Conservation (phyloP, 78 protist genomes). For the Dictyostelium purpureum region DNA sequence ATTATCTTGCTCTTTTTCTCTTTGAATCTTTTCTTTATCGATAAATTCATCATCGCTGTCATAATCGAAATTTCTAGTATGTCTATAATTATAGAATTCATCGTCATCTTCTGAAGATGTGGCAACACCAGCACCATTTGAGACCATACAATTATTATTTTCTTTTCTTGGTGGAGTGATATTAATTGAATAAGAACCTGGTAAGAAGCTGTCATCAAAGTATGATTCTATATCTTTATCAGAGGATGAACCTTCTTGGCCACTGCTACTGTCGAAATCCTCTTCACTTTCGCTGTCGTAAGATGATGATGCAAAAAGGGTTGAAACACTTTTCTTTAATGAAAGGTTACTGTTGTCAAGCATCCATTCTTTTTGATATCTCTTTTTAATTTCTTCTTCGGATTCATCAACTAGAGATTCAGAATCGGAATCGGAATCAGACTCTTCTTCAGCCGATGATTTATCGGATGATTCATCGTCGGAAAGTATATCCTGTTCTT, state of each 20-base stretch:
- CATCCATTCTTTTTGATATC: background rate
- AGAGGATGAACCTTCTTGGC: constrained; percentile 6
- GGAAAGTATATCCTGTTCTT: background rate
- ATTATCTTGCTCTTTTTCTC: background rate
- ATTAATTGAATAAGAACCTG: constrained; percentile 2
- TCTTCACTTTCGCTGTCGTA: constrained; percentile 5
- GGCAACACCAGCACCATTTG: background rate
- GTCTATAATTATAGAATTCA: constrained; percentile 1
- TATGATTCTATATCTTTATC: background rate
- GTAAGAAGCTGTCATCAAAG: constrained; percentile 10
- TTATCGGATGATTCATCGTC: background rate
- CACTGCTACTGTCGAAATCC: background rate
- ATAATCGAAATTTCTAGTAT: too few species aligned
- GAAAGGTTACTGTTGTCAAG: background rate
- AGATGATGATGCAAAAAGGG: background rate
- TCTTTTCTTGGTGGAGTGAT: constrained; percentile 6
- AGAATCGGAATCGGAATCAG: background rate
- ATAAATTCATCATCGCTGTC: background rate
- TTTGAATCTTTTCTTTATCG: background rate
- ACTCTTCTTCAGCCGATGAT: background rate
- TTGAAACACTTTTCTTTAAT: constrained; percentile 22
- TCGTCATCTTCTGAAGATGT: constrained; percentile 27
- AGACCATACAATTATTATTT: background rate
- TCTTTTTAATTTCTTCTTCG: background rate
- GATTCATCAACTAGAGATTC: background rate